Evolutionary conservation across 2,329 filamentous ascomycete genomes (phyloP), one percentile per base, ranked within the genome.

Genomic region (Trichoderma breve): DNA sequence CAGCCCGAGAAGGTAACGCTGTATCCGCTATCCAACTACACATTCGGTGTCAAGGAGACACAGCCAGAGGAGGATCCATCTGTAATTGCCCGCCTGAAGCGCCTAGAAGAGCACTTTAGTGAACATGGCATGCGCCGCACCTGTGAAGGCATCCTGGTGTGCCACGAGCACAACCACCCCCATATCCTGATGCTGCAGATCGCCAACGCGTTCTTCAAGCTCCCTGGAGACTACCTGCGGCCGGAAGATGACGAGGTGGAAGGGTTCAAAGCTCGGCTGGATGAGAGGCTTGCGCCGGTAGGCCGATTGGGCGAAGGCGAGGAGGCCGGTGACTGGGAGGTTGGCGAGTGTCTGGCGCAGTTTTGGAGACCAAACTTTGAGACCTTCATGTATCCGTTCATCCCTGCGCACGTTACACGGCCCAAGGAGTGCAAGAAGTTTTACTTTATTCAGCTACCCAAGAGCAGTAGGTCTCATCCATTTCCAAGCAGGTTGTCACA

Each of bases 281-380:
- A 98, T 81, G 95, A 98, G 84, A 90, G 96, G 43, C 88, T 99
- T 67, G 96, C 96, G 1, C 96, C 96, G 1, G 93, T 96, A n/a
- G 94, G 94, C 69, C 91, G 92, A 63, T 90, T 93, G 30, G 93
- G 94, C 73, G 93, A 97, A 81, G 93, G 93, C 64, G 93, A 96
- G 77, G 95, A 95, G 80, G 93, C 93, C 75, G 81, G 80, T 21
- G 94, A 97, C 79, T 99, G 96, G 96, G 89, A 97, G 81, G 90
- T 99, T 76, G 94, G 93, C 77, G 96, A 98, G 81, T 97, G 95
- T 63, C 87, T 99, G 71, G 95, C 96, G 69, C 95, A 98, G 84
- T 99, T 96, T 96, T 99, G 95, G 94, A 88, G 96, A 72, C 96
- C 96, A 69, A 99, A 98, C 85, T 98, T 98, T 81, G 96, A 99